A percentile compares a stretch with the other conserved stretches of the same genome.
These are phyloP conservation scores for Yamadazyma mexicana DNA, from an alignment of 1,139 yeast species.

Conservation along the genomic window DNA sequence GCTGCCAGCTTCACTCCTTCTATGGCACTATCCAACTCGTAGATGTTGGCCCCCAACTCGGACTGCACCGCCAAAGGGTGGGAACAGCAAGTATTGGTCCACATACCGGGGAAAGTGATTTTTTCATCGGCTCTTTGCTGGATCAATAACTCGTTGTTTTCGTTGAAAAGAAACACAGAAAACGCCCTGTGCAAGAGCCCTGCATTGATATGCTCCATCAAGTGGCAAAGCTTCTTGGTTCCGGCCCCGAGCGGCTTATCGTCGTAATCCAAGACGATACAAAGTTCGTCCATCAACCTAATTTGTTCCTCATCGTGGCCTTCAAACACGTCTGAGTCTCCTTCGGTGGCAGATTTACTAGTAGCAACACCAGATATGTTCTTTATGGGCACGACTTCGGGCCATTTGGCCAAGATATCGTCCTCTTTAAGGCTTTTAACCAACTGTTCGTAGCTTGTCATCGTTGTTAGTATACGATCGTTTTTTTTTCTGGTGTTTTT, in stretches of 20 bases:
- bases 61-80: conserved; percentile 86
- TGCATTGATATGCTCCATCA: conserved; percentile 79
- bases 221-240: conserved; percentile 87
- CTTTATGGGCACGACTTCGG: conserved; percentile 59
- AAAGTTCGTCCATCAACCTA: conserved; percentile 91
- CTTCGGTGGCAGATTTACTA: conserved; percentile 21
- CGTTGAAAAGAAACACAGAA: conserved; percentile 87
- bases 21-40: conserved; percentile 51
- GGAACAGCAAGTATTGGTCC: conserved; percentile 99
- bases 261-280: conserved; percentile 87
- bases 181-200: conserved; percentile 95
- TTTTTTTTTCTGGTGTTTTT: neutral
- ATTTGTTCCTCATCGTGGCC: conserved; percentile 96
- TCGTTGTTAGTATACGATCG: neutral
- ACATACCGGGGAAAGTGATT: conserved; percentile 92
- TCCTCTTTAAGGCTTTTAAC: conserved; percentile 51
- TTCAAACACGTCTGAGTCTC: conserved; percentile 45
- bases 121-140: conserved; percentile 96
- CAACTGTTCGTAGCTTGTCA: conserved; percentile 22
- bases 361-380: conserved; percentile 48
- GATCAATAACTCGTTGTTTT: conserved; percentile 69
- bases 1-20: conserved; percentile 87
- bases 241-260: conserved; percentile 92
- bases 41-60: conserved; percentile 49
- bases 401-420: conserved; percentile 58